Conservation (phyloP, 768 basidiomycete genomes). For the Amanita fuliginea region DNA sequence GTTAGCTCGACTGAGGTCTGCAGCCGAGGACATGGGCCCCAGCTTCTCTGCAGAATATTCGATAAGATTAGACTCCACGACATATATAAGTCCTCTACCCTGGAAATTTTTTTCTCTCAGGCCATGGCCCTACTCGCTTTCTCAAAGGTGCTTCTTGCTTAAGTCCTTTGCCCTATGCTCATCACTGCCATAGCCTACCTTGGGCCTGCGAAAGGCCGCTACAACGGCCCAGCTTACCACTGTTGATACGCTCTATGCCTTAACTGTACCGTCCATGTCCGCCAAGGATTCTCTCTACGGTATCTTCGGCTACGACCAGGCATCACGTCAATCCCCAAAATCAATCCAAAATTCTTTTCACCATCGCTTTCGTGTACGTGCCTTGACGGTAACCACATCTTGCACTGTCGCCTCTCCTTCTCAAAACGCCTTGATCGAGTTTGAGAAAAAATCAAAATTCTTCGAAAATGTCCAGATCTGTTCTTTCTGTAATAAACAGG, state of each 20-base stretch:
- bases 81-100: background rate
- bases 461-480: slow-evolving; percentile 29
- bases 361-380: background rate
- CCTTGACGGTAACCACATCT: slow-evolving; percentile 13
- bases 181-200: background rate
- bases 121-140: background rate
- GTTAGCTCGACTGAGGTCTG: background rate
- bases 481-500: slow-evolving; percentile 40
- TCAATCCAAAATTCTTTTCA: slow-evolving; percentile 9
- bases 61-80: background rate
- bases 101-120: background rate
- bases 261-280: slow-evolving; percentile 18
- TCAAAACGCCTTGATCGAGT: slow-evolving; percentile 6
- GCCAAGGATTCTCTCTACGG: slow-evolving; percentile 14
- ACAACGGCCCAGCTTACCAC: slow-evolving; percentile 13
- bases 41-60: background rate
- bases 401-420: slow-evolving; percentile 22
- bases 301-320: slow-evolving; percentile 9
- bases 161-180: background rate
- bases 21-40: slow-evolving; percentile 1
- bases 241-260: slow-evolving; percentile 15
- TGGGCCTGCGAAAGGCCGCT: slow-evolving; percentile 16
- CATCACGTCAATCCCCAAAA: slow-evolving; percentile 10
- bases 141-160: background rate
- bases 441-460: slow-evolving; percentile 44